These are phyloP conservation scores for Hibiscus trionum DNA, from an alignment of 345 rosid species.

Conservation along the genomic window DNA sequence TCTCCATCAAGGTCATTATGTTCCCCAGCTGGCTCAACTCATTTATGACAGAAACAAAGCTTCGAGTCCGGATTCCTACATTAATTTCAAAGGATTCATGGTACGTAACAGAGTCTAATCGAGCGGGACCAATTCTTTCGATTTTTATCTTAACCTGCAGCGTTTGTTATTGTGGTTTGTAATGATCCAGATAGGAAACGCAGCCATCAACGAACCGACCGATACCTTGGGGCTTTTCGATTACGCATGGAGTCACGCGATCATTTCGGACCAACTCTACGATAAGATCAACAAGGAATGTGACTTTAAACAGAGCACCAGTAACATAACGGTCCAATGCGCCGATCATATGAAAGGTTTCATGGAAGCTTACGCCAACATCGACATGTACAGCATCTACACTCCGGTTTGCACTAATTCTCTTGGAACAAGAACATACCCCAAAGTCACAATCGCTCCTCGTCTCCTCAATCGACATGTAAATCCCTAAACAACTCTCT, in stretches of 20 bases:
- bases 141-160: not conserved
- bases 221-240: constrained; percentile 54
- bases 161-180: not conserved
- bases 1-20: constrained; percentile 53
- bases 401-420: constrained; percentile 41
- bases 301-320: constrained; percentile 14
- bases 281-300: constrained; percentile 34
- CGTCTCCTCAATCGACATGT: constrained; percentile 25
- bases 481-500: not conserved
- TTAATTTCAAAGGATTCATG: constrained; percentile 77
- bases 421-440: not conserved
- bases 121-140: not conserved
- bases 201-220: constrained; percentile 50
- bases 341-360: constrained; percentile 18
- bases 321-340: constrained; percentile 18
- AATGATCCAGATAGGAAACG: constrained; percentile 58
- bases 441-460: constrained; percentile 28
- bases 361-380: constrained; percentile 35
- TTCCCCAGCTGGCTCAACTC: constrained; percentile 70
- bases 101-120: constrained; percentile 16
- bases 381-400: constrained; percentile 66
- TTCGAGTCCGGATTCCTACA: constrained; percentile 23
- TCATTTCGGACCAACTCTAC: constrained; percentile 61
- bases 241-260: constrained; percentile 69
- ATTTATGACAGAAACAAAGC: constrained; percentile 49